phyloP scores from a whole-genome alignment of 176 grass and related monocot species.

The Cenchrus americanus region DNA sequence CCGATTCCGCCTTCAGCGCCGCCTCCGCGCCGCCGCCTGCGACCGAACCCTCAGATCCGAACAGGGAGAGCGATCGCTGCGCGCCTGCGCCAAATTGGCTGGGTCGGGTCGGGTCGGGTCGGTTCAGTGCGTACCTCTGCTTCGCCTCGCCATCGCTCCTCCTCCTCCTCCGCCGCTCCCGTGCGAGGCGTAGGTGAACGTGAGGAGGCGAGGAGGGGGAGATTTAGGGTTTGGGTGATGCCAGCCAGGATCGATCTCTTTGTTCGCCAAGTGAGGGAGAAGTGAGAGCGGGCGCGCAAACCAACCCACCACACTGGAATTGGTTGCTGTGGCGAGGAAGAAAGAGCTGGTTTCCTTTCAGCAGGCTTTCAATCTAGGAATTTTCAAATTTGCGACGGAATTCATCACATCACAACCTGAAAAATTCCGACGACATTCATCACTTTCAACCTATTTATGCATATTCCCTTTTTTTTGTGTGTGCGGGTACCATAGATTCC shows the following conservation, averaged over 20 bases:
- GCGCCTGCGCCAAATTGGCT: background rate
- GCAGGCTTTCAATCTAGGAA: background rate
- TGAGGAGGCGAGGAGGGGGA: background rate
- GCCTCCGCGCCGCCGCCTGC: conserved; percentile 22
- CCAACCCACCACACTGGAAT: background rate
- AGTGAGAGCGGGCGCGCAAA: background rate
- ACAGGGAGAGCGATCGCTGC: background rate
- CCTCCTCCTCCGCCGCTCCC: background rate
- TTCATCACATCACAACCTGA: background rate
- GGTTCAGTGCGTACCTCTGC: conserved; percentile 50
- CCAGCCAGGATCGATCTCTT: background rate
- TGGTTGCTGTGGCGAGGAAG: background rate
- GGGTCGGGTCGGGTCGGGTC: background rate
- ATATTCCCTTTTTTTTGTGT: too few species aligned
- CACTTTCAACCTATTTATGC: too few species aligned
- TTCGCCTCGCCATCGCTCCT: conserved; percentile 41
- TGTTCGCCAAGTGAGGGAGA: background rate
- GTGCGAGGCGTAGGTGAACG: background rate
- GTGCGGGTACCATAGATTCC: too few species aligned
- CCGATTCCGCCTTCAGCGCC: conserved; percentile 34
- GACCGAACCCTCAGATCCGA: background rate
- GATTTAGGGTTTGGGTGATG: conserved; percentile 27
- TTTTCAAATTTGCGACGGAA: background rate
- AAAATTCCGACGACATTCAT: background rate
- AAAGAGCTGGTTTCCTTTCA: background rate